Percentiles rank a stretch among this genome's conserved stretches.
Evolutionary conservation across 2,329 filamentous ascomycete species (phyloP).

Genomic region (Apiospora arundinis): DNA sequence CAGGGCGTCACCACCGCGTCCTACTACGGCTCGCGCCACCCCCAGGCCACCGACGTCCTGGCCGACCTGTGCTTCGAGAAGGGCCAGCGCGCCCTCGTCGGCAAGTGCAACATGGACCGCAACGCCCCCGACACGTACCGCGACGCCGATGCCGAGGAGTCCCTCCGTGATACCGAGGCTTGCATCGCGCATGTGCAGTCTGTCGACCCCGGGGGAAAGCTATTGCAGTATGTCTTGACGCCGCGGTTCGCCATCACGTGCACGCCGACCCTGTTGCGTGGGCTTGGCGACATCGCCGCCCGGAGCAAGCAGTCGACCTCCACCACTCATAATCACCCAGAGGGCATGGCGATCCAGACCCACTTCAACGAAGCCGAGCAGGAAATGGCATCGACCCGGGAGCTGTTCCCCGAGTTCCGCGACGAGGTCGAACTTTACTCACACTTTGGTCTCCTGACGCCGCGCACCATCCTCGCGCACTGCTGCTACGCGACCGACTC

Average conservation of each 20-base stretch:
- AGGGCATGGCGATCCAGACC: slow-evolving; percentile 57
- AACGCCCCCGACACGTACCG: slow-evolving; percentile 60
- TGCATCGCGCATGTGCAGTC: slow-evolving; percentile 54
- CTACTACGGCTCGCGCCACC: slow-evolving; percentile 65
- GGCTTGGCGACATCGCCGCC: slow-evolving; percentile 59
- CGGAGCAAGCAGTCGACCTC: not conserved
- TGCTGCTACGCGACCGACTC: slow-evolving; percentile 66
- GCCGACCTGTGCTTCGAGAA: slow-evolving; percentile 58
- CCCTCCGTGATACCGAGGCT: slow-evolving; percentile 54
- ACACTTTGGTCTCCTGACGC: slow-evolving; percentile 58
- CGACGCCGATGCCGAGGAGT: slow-evolving; percentile 53
- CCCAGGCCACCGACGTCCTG: slow-evolving; percentile 61
- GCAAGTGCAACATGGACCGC: slow-evolving; percentile 69
- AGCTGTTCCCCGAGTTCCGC: slow-evolving; percentile 61
- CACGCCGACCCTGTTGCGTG: slow-evolving; percentile 56
- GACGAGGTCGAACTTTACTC: slow-evolving; percentile 67
- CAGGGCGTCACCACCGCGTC: slow-evolving; percentile 68
- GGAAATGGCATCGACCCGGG: slow-evolving; percentile 61
- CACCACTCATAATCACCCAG: not conserved
- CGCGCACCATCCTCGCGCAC: slow-evolving; percentile 68
- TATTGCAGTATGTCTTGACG: slow-evolving; percentile 60
- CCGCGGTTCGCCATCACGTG: slow-evolving; percentile 69
- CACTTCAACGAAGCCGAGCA: slow-evolving; percentile 71
- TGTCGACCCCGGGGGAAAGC: slow-evolving; percentile 50
- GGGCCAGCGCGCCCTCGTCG: slow-evolving; percentile 65